phyloP scores from a whole-genome alignment of 768 basidiomycete genomes.

The Auriscalpium orientale region DNA sequence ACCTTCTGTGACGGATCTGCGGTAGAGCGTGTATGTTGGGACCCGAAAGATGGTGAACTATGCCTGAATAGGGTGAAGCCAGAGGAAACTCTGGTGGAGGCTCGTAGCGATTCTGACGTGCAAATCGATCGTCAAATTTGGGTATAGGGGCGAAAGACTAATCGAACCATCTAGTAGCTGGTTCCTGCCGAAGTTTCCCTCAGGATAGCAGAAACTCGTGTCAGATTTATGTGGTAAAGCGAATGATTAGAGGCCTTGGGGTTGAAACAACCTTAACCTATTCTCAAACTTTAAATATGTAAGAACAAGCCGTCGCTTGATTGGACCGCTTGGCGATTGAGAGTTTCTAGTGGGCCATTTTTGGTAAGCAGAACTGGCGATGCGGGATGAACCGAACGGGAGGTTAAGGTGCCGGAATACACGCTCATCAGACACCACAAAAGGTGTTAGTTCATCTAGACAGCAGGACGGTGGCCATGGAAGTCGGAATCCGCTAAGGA shows the following conservation, averaged over 20 bases:
- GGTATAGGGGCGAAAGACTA: slow-evolving; percentile 96
- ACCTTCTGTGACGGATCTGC: slow-evolving; percentile 67
- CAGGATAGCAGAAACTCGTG: slow-evolving; percentile 59
- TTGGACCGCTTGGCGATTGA: slow-evolving; percentile 48
- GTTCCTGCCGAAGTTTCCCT: slow-evolving; percentile 89
- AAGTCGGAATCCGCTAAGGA: no score
- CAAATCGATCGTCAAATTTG: slow-evolving; percentile 94
- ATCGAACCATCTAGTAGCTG: slow-evolving; percentile 93
- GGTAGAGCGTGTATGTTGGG: slow-evolving; percentile 81
- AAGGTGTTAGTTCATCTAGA: slow-evolving; percentile 84
- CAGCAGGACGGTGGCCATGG: slow-evolving; percentile 84
- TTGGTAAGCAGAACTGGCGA: slow-evolving; percentile 69
- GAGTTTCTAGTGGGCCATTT: slow-evolving; percentile 69
- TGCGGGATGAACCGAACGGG: slow-evolving; percentile 64
- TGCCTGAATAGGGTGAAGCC: slow-evolving; percentile 87
- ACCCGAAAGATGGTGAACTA: slow-evolving; percentile 90
- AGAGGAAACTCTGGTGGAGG: slow-evolving; percentile 96
- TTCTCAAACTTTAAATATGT: slow-evolving; percentile 66
- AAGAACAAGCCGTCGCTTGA: slow-evolving; percentile 45
- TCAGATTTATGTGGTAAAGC: slow-evolving; percentile 61
- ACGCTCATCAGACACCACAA: slow-evolving; percentile 80
- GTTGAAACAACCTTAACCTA: slow-evolving; percentile 86
- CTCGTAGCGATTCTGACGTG: slow-evolving; percentile 94
- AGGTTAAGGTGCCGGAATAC: slow-evolving; percentile 78
- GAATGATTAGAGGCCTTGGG: slow-evolving; percentile 89